Percentiles rank a stretch among this genome's conserved stretches.
Evolutionary conservation across 2,329 filamentous ascomycete species (phyloP).

Genomic region (Colletotrichum trifolii): DNA sequence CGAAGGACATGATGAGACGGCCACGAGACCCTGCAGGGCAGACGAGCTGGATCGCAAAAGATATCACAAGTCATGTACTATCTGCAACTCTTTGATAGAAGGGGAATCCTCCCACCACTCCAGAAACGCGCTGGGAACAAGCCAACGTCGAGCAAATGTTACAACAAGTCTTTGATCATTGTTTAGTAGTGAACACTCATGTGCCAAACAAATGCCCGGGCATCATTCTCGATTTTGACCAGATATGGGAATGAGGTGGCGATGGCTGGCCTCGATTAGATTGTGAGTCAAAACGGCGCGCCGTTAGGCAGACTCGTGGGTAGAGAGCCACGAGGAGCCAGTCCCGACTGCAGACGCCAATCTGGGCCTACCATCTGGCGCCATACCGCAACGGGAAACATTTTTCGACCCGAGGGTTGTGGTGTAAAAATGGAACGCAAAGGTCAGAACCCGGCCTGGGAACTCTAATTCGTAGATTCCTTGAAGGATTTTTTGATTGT

Average conservation of each 20-base stretch:
- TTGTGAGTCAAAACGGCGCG: constrained; percentile 14
- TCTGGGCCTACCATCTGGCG: background rate
- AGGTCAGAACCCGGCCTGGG: background rate
- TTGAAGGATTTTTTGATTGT: background rate
- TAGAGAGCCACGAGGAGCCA: background rate
- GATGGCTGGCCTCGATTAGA: constrained; percentile 11
- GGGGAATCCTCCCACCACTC: too few species aligned
- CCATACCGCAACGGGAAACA: constrained; percentile 23
- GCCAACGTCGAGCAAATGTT: too few species aligned
- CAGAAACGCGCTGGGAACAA: too few species aligned
- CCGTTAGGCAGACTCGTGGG: constrained; percentile 26
- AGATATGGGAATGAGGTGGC: background rate
- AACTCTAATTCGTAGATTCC: constrained; percentile 14
- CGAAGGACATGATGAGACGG: constrained; percentile 13
- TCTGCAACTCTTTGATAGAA: background rate
- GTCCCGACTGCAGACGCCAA: too few species aligned
- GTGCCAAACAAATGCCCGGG: too few species aligned
- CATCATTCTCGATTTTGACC: too few species aligned
- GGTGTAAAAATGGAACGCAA: constrained; percentile 1
- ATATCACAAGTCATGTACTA: constrained; percentile 2
- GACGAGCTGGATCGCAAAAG: constrained; percentile 23
- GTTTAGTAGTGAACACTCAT: too few species aligned
- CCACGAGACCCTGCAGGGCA: constrained; percentile 25
- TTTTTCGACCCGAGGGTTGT: constrained; percentile 18
- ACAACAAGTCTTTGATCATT: too few species aligned